Conservation (phyloP, 345 rosid species). For the Camelina laxa region DNA sequence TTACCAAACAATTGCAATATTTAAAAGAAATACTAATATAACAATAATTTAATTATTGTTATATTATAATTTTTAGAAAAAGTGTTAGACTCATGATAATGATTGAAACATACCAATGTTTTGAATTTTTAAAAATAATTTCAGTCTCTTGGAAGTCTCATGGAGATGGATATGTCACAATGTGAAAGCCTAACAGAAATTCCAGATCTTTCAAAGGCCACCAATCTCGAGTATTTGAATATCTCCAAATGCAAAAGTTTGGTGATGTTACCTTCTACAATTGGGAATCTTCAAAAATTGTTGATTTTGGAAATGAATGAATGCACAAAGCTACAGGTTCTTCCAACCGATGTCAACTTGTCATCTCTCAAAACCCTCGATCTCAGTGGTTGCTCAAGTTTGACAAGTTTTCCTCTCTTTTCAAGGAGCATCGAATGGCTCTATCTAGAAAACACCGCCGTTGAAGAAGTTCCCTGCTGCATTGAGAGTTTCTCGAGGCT, state of each 20-base stretch:
- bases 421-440: not conserved
- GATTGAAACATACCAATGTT: too few species aligned
- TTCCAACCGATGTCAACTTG: conserved; percentile 24
- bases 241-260: not conserved
- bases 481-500: not conserved
- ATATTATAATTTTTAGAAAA: too few species aligned
- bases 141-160: not conserved
- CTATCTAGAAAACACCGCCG: not conserved
- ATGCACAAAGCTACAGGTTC: conserved; percentile 14
- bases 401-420: conserved; percentile 22
- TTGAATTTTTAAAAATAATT: too few species aligned
- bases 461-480: conserved; percentile 28
- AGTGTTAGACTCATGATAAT: too few species aligned
- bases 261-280: not conserved
- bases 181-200: too few species aligned
- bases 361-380: not conserved
- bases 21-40: too few species aligned
- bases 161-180: not conserved
- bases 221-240: not conserved
- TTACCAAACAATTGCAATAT: too few species aligned
- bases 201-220: not conserved
- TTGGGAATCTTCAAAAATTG: not conserved
- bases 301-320: not conserved
- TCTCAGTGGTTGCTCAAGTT: conserved; percentile 14
- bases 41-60: too few species aligned